Conservation (phyloP, 306 rosid species). For the Quercus aquifolioides region DNA sequence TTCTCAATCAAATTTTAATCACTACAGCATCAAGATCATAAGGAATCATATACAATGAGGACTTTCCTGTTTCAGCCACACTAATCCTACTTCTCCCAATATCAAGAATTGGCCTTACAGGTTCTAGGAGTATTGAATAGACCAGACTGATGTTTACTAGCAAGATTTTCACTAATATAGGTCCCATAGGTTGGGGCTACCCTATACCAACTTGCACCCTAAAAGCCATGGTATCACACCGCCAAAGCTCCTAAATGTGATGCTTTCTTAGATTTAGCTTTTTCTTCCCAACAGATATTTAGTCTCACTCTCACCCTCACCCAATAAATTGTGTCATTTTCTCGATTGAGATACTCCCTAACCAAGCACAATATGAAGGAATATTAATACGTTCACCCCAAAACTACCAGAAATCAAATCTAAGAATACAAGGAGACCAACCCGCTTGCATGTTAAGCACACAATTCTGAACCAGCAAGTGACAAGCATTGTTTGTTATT, state of each 20-base stretch:
- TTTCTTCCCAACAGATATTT: constrained; percentile 31
- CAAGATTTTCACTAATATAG: constrained; percentile 27
- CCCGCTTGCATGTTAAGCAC: background rate
- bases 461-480: background rate
- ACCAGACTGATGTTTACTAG: constrained; percentile 45
- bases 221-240: constrained; percentile 57
- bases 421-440: background rate
- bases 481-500: background rate
- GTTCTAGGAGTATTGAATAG: constrained; percentile 27
- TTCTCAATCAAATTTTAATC: background rate
- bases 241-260: constrained; percentile 36
- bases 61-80: background rate
- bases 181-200: constrained; percentile 57
- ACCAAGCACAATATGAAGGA: background rate
- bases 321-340: constrained; percentile 17
- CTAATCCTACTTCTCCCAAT: background rate
- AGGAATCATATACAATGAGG: constrained; percentile 1
- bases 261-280: constrained; percentile 24
- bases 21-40: background rate
- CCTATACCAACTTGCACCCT: constrained; percentile 54
- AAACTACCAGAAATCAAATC: background rate
- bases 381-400: constrained; percentile 5
- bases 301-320: constrained; percentile 17
- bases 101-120: constrained; percentile 11
- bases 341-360: constrained; percentile 14